Evolutionary conservation across 768 basidiomycete species (phyloP).

Genomic region (Hortiboletus campestris): DNA sequence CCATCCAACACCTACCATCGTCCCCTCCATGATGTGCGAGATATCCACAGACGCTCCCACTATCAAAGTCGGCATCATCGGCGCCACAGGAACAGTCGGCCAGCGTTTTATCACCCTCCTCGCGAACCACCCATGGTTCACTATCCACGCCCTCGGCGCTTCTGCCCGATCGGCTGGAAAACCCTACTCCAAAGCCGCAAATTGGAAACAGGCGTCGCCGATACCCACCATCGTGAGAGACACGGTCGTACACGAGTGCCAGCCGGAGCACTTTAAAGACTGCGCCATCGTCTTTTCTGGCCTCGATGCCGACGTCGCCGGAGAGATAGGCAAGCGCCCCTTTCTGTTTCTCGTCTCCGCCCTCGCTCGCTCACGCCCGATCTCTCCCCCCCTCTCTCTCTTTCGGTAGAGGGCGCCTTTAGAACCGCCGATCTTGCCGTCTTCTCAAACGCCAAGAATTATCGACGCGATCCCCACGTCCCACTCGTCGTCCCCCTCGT

Average conservation of each 20-base stretch:
- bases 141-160: constrained; percentile 83
- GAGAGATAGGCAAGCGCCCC: constrained; percentile 75
- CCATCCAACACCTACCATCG: too few species aligned
- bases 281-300: constrained; percentile 93
- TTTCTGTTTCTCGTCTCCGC: neutral
- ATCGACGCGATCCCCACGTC: constrained; percentile 85
- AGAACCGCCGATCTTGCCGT: constrained; percentile 84
- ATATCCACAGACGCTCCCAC: constrained; percentile 13
- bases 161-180: constrained; percentile 87
- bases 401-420: constrained; percentile 65
- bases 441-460: constrained; percentile 98
- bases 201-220: constrained; percentile 84
- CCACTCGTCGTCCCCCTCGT: constrained; percentile 97
- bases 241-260: constrained; percentile 68
- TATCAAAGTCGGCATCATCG: constrained; percentile 71
- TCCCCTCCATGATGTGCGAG: constrained; percentile 22
- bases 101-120: constrained; percentile 93
- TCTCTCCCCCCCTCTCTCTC: neutral
- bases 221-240: constrained; percentile 66
- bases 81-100: constrained; percentile 93
- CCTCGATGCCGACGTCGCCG: constrained; percentile 92
- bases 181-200: constrained; percentile 64
- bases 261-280: constrained; percentile 69
- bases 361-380: neutral
- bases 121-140: constrained; percentile 86